Base-by-base conservation (phyloP, 2,329 filamentous ascomycete species). In the Myriosclerotinia duriaeana region DNA sequence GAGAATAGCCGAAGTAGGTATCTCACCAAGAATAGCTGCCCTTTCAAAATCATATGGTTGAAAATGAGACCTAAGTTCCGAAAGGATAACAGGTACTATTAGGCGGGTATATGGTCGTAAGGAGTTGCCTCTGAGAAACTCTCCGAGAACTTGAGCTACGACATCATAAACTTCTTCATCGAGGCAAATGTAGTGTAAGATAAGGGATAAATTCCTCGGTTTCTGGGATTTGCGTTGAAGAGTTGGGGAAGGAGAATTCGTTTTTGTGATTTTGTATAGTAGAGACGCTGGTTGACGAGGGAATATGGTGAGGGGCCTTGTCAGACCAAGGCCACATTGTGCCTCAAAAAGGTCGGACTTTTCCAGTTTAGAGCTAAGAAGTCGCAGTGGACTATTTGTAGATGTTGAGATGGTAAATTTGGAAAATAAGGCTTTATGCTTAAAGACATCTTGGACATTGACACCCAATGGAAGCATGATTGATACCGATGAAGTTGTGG, bases 361-460 rank as follows among this genome's bases (percentile, higher is more conserved):
- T 15, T 89, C 78, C 0, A 99, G 84, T 63, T 87, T 83, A 70
- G 91, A 91, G 64, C 85, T 85, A 55, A 90, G 82, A 8, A 99
- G 80, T 5, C 90, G 85, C 12, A 98, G 77, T 0, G 95, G 95
- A 40, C 89, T 88, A 34, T 85, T 77, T 66, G 84, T 91, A 0
- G 92, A 89, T 0, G 93, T 93, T 15, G 92, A 93, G 63, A 99
- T 89, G 17, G 91, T 96, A 76, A 99, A 99, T 12, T 89, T 89
- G 0, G 93, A 97, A 74, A 95, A 95, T 0, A 98, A 82, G 0
- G 87, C 84, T 9, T 87, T 80, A 69, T 92, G 87, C 76, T 97
- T 96, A 81, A 98, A 98, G 38, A 96, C 87, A 72, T 99, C 95
- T 74, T 98, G 93, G 7, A 99, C 95, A 71, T 98, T 98, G 69